phyloP scores from a whole-genome alignment of 257 asterid genomes.

The Gynochthodes officinalis region DNA sequence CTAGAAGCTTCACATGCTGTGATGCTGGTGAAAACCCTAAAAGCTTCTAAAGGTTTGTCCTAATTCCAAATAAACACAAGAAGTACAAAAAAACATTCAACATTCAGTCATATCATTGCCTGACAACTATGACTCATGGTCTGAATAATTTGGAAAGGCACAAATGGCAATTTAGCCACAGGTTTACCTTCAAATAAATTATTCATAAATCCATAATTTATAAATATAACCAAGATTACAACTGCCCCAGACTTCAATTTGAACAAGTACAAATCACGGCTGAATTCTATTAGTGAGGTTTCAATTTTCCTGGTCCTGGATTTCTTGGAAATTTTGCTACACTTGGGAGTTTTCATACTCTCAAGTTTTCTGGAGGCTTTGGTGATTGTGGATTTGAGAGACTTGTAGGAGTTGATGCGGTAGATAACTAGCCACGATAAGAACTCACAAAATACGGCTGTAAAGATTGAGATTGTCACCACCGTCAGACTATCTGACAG shows the following conservation, averaged over 20 bases:
- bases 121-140: conserved; percentile 85
- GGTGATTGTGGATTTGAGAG: conserved; percentile 80
- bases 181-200: conserved; percentile 75
- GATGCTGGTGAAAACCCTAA: conserved; percentile 88
- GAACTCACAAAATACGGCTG: conserved; percentile 77
- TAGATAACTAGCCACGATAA: conserved; percentile 84
- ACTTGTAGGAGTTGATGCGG: conserved; percentile 77
- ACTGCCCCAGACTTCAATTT: conserved; percentile 88
- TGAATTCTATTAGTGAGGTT: conserved; percentile 64
- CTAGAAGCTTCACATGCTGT: conserved; percentile 92
- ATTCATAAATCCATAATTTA: conserved; percentile 69
- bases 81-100: conserved; percentile 88
- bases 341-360: conserved; percentile 55
- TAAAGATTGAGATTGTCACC: conserved; percentile 64
- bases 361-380: conserved; percentile 90
- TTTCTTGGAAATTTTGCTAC: conserved; percentile 35
- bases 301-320: conserved; percentile 71
- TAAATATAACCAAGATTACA: conserved; percentile 65
- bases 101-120: conserved; percentile 95
- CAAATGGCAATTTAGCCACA: conserved; percentile 86
- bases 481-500: conserved; percentile 61
- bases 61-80: conserved; percentile 71
- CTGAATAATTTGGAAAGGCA: conserved; percentile 67
- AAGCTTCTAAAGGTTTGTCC: conserved; percentile 89
- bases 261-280: conserved; percentile 77